Base-by-base conservation (phyloP, 164 flowering plant species). In the Umbellularia californica region DNA sequence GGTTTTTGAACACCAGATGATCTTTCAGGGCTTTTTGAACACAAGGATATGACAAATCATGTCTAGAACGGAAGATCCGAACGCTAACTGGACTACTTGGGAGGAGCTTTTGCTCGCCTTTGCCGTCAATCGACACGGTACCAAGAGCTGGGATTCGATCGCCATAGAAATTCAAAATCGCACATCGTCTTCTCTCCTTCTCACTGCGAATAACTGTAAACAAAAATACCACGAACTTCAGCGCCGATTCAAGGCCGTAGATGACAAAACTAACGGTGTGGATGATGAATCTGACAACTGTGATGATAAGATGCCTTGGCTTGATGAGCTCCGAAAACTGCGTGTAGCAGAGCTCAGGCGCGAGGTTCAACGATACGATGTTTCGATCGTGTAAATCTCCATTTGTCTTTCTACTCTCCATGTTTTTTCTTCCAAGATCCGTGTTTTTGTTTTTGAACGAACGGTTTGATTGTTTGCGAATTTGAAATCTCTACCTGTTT, bases 111-210 rank as follows among this genome's bases (percentile, higher is more conserved):
- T 95, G 72, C 85, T 95, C 28, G 94, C 96, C 15, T 90, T 81
- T 79, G 99, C 99, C 79, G 97, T 95, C 15, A 86, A 89, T 33
- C 89, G 97, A 2, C 86, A 95, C 72, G 99, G 99, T 60, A 68
- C 78, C 74, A 72, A 79, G 58, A 80, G 77, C 79, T 95, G 99
- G 99, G 93, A 91, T 66, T 84, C 91, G 60, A 87, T 95, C 73
- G 86, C 94, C 74, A 75, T 77, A 77, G 98, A 93, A 77, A 70
- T 95, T 15, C 90, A 86, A 76, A 77, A 80, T 23, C 81, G 88
- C 27, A 81, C 73, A 70, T 75, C 90, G n/a, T 79, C 81, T 66
- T 78, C 82, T 33, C 74, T 30, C 23, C 60, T 73, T 66, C 73
- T 83, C 73, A 80, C 98, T 55, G 80, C 98, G 20, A 78, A 74